phyloP scores from a whole-genome alignment of 768 basidiomycete species.

The Termitomyces sp. region DNA sequence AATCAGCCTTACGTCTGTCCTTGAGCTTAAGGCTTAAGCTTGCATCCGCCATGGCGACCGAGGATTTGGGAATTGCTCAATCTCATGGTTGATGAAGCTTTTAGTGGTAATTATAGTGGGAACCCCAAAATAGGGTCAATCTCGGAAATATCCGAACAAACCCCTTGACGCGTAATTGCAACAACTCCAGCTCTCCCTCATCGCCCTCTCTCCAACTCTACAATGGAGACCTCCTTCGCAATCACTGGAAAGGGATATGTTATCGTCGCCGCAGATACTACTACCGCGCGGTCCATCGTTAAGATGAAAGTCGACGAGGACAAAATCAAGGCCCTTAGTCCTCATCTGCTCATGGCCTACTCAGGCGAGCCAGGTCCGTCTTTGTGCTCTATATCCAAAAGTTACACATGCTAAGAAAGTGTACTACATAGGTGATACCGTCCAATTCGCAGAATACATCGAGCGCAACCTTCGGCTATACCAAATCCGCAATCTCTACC shows the following conservation, averaged over 20 bases:
- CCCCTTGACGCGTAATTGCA: conserved; percentile 21
- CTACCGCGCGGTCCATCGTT: conserved; percentile 86
- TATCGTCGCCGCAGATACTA: conserved; percentile 89
- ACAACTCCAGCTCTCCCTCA: neutral
- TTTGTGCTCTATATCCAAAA: neutral
- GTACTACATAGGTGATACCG: conserved; percentile 74
- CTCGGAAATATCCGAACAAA: conserved; percentile 18
- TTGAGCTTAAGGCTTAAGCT: too few species aligned
- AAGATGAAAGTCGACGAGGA: conserved; percentile 98
- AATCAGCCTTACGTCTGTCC: conserved; percentile 45
- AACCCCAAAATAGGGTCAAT: conserved; percentile 17
- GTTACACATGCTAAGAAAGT: too few species aligned
- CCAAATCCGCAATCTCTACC: conserved; percentile 90
- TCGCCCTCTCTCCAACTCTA: conserved; percentile 4
- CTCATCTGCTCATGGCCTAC: conserved; percentile 92
- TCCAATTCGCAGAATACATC: conserved; percentile 94
- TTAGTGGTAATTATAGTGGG: too few species aligned
- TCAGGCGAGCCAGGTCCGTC: conserved; percentile 85
- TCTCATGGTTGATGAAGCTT: neutral
- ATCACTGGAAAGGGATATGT: conserved; percentile 92
- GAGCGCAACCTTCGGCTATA: conserved; percentile 95
- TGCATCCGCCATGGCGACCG: conserved; percentile 1
- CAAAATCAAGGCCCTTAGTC: conserved; percentile 90
- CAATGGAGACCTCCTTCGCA: conserved; percentile 91
- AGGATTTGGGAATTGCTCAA: neutral